Base-by-base conservation (phyloP, 1,284 basidiomycete species). In the Inonotus hispidus region DNA sequence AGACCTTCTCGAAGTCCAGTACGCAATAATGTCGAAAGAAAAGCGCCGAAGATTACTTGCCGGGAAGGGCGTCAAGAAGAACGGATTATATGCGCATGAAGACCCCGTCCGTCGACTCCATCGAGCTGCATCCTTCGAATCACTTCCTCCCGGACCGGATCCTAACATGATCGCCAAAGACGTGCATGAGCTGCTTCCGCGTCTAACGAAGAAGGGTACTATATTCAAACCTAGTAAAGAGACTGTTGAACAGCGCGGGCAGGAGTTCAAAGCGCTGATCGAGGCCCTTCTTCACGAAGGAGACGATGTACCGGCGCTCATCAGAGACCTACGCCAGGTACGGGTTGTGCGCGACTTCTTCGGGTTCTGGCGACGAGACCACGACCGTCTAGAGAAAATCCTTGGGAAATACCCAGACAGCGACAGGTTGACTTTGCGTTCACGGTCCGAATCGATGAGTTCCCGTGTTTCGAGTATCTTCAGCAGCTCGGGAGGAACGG, bases 91-190 rank as follows among this genome's bases (percentile, higher is more conserved):
- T 70, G 76, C 83, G 56, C 82, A 85, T 52, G 72, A 75, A 27
- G 85, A 90, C 66, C 63, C 63, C 2, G 13, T 55, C 11, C 59
- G 56, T 16, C 59, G 59, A 8, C 49, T 64, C 11, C 63, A 61
- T 45, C 76, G 79, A 58, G 90, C 90, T 1, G 83, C 90, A 1
- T 92, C 90, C 11, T 92, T 85, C 77, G 90, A 91, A 59, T 90
- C 88, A 0, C 77, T 92, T n/a, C 90, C 90, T 13, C 86, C 87
- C n/a, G 90, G 89, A 13, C 89, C 90, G 16, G 80, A 88, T 67
- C 88, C 87, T 2, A 81, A 80, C 47, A 83, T 83, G 25, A 80
- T 92, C 41, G 82, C 83, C 13, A 80, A 77, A 56, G 81, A 88
- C 64, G 77, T 92, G 53, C 87, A 90, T 67, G 68, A 80, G 1